These are phyloP conservation scores for Kazachstania bromeliacearum DNA, from an alignment of 805 yeast genomes.

Conservation along the genomic window DNA sequence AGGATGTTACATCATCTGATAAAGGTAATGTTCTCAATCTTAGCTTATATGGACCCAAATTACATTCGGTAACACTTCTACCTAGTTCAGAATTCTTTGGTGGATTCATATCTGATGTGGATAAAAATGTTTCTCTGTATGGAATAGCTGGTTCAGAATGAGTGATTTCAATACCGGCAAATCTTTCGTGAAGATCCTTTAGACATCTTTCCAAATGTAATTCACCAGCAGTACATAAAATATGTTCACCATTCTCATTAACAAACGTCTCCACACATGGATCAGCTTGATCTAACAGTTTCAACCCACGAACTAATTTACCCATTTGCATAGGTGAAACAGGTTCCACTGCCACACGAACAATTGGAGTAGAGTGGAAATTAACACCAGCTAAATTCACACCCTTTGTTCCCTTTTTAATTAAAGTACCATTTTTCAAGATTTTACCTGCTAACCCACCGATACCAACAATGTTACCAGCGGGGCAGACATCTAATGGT, in stretches of 20 bases:
- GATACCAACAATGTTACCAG: constrained; percentile 92
- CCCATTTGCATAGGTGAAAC: constrained; percentile 73
- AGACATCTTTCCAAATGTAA: constrained; percentile 90
- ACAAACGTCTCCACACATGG: constrained; percentile 86
- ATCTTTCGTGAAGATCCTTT: constrained; percentile 81
- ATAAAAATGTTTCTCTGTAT: constrained; percentile 72
- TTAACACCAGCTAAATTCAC: constrained; percentile 73
- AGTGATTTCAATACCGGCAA: constrained; percentile 82
- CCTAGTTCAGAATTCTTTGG: constrained; percentile 37
- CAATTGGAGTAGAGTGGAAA: constrained; percentile 77
- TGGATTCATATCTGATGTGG: constrained; percentile 42
- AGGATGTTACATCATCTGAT: constrained; percentile 39
- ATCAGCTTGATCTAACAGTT: constrained; percentile 75
- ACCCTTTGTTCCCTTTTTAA: constrained; percentile 48
- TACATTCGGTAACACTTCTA: constrained; percentile 42
- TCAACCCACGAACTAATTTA: constrained; percentile 67
- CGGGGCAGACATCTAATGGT: constrained; percentile 70
- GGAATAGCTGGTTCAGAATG: constrained; percentile 92
- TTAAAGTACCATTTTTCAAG: constrained; percentile 77
- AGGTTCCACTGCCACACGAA: constrained; percentile 94
- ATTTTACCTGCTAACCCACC: constrained; percentile 81
- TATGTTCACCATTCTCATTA: constrained; percentile 87
- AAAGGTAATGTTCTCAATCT: constrained; percentile 44
- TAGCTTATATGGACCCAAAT: constrained; percentile 41
- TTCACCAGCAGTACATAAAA: constrained; percentile 93